phyloP scores from a whole-genome alignment of 2,329 filamentous ascomycete species.

The Paraphaeosphaeria sporulosa region DNA sequence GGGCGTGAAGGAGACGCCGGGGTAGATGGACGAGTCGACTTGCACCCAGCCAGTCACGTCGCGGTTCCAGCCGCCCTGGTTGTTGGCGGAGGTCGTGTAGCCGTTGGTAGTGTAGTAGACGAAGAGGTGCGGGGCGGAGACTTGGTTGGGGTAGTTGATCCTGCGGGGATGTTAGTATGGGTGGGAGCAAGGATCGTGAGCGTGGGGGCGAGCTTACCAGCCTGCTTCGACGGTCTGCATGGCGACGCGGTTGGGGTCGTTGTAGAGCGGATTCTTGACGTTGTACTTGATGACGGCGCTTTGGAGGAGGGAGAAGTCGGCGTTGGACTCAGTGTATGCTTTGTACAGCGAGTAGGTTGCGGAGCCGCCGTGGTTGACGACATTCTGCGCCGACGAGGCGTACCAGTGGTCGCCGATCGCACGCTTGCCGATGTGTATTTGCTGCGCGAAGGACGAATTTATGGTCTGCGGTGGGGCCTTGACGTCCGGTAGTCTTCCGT shows the following conservation, averaged over 20 bases:
- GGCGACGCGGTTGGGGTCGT: slow-evolving; percentile 12
- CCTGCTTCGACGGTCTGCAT: slow-evolving; percentile 25
- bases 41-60: slow-evolving; percentile 26
- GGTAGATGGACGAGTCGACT: slow-evolving; percentile 22
- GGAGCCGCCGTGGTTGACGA: slow-evolving; percentile 21
- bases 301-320: slow-evolving; percentile 23
- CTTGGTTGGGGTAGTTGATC: slow-evolving; percentile 26
- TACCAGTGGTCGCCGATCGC: slow-evolving; percentile 27
- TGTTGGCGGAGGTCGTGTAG: slow-evolving; percentile 22
- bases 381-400: slow-evolving; percentile 20
- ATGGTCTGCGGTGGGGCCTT: slow-evolving; percentile 8
- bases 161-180: slow-evolving; percentile 6
- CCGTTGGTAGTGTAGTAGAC: slow-evolving; percentile 27
- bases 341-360: slow-evolving; percentile 24
- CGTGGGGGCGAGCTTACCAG: slow-evolving; percentile 13
- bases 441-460: slow-evolving; percentile 10
- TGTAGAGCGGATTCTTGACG: slow-evolving; percentile 22
- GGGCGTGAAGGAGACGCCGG: slow-evolving; percentile 18
- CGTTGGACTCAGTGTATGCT: slow-evolving; percentile 19
- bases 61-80: slow-evolving; percentile 27
- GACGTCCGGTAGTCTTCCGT: slow-evolving; percentile 3
- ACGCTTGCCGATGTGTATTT: slow-evolving; percentile 10
- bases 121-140: slow-evolving; percentile 23
- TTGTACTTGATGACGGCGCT: slow-evolving; percentile 21
- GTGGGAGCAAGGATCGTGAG: not conserved